These are phyloP conservation scores for Arthrobotrys entomopaga DNA, from an alignment of 2,329 filamentous ascomycete genomes.

Conservation along the genomic window DNA sequence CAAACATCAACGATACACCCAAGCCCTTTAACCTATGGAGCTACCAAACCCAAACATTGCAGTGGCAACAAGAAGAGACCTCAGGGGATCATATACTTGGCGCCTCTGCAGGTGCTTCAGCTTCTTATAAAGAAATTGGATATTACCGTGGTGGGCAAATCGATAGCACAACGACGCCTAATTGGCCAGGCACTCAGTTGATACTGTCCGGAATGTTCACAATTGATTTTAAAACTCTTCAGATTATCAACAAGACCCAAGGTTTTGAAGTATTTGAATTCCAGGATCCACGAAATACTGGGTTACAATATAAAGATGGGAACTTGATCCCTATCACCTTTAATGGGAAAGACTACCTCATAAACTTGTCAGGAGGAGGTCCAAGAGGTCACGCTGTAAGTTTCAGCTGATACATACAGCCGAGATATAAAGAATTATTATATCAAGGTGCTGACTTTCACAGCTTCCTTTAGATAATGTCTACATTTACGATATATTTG, in stretches of 20 bases:
- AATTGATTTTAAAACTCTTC: conserved; percentile 15
- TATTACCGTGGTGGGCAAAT: conserved; percentile 46
- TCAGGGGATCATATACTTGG: conserved; percentile 4
- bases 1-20: conserved; percentile 1
- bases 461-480: conserved; percentile 23
- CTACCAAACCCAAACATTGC: conserved; percentile 1
- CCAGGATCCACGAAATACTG: conserved; percentile 7
- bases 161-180: conserved; percentile 20
- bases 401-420: background rate
- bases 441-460: background rate
- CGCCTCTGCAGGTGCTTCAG: conserved; percentile 21
- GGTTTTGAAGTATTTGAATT: conserved; percentile 19
- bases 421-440: too few relatives aligned
- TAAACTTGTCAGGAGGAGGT: conserved; percentile 34
- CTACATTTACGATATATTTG: conserved; percentile 43
- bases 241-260: conserved; percentile 24
- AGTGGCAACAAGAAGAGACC: conserved; percentile 20
- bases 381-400: conserved; percentile 24
- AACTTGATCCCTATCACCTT: conserved; percentile 35
- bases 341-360: conserved; percentile 23
- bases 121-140: conserved; percentile 30
- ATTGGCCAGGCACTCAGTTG: conserved; percentile 12
- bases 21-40: conserved; percentile 33
- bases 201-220: conserved; percentile 45
- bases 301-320: conserved; percentile 25